These are phyloP conservation scores for Xylaria sp. DNA, from an alignment of 2,329 filamentous ascomycete genomes.

Conservation along the genomic window DNA sequence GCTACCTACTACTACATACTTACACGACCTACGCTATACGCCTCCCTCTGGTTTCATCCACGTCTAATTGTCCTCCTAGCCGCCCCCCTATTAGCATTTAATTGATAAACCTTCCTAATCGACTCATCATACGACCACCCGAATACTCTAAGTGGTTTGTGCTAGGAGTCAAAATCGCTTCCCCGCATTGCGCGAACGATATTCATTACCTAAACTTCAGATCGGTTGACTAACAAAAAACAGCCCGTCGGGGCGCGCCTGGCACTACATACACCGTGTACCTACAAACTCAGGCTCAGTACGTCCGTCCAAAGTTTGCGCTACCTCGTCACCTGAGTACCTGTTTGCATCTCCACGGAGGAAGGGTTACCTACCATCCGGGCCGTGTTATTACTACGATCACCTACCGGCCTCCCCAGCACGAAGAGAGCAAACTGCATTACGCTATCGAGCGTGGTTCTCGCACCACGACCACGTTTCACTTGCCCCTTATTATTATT, in stretches of 20 bases:
- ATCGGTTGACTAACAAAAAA: constrained; percentile 62
- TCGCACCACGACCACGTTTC: constrained; percentile 40
- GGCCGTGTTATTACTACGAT: constrained; percentile 30
- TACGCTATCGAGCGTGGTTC: constrained; percentile 46
- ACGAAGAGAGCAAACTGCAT: constrained; percentile 28
- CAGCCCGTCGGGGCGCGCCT: constrained; percentile 39
- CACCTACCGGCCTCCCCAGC: constrained; percentile 15
- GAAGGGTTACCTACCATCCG: constrained; percentile 2
- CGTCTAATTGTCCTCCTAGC: constrained; percentile 15
- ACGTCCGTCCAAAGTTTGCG: constrained; percentile 23
- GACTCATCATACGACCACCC: constrained; percentile 22
- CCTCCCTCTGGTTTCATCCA: constrained; percentile 26
- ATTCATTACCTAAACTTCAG: constrained; percentile 60
- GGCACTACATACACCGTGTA: background rate
- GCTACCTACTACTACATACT: background rate
- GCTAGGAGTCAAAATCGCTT: constrained; percentile 49
- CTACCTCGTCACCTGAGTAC: constrained; percentile 18
- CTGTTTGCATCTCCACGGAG: constrained; percentile 21
- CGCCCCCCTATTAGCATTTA: constrained; percentile 23
- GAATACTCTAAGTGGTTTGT: constrained; percentile 9
- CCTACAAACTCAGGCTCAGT: background rate
- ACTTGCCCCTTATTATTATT: constrained; percentile 7
- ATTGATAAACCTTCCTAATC: constrained; percentile 23
- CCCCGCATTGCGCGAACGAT: constrained; percentile 56
- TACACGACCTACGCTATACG: constrained; percentile 4